Base-by-base conservation (phyloP, 2,329 filamentous ascomycete species). In the Tricladium varicosporioides region DNA sequence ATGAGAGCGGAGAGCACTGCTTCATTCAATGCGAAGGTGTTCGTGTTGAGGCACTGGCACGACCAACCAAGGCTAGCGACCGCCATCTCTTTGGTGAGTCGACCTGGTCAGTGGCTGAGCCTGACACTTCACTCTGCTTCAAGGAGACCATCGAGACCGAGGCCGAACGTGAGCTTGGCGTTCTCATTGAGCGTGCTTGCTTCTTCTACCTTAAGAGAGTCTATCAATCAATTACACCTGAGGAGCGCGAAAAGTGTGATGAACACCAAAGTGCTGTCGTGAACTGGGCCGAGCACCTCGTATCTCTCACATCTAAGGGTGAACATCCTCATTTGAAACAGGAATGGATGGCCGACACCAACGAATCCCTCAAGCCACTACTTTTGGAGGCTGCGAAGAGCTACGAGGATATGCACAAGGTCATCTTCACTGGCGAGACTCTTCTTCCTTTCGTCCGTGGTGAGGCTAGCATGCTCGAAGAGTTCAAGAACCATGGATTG, bases 301-400 rank as follows among this genome's bases (percentile, higher is more conserved):
- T 56, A 15, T 33, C 32, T 10, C 48, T 51, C 32, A 40, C 32
- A 13, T 33, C 53, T 8, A 51, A 43, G 32, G 58, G 58, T n/a
- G 33, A 33, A 10, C 58, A 57, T 36, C 46, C 47, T 16, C 48
- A 33, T 18, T 16, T 27, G 3, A 46, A 49, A 15, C 45, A 53
- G 16, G 33, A 59, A 33, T 59, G 53, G 56, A 16, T 31, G 10
- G 11, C 44, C 45, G 59, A 60, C 40, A 56, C 47, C 9, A 40
- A 53, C 13, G 48, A 59, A 22, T 46, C 8, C 75, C 73, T 16
- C 76, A 76, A 1, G 75, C 74, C 3, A 42, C 16, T 14, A n/a
- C 16, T 51, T 5, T 40, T 51, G 31, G 31, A 27, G 19, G 15
- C 19, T 27, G 33, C 40, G 15, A 19, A 18, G 13, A 16, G 44